Evolutionary conservation across 768 basidiomycete species (phyloP), one percentile per base, ranked within the genome.

Genomic region (Auriscalpium orientale): DNA sequence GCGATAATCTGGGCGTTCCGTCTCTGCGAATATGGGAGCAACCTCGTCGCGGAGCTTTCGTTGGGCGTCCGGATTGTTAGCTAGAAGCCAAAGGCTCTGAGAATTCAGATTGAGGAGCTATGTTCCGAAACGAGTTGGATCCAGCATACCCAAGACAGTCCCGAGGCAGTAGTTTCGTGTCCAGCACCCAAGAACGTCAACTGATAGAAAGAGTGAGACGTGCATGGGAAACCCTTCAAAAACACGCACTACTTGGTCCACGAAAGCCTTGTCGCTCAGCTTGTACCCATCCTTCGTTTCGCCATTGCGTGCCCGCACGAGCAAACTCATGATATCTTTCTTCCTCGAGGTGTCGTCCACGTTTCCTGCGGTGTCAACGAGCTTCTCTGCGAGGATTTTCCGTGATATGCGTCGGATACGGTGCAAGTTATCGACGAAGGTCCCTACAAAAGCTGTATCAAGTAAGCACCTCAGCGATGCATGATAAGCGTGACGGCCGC

Each of bases 41-140:
- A 81, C 67, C 66, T 87, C 84, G 2, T 75, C 74, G 6, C 84
- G 77, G 2, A 87, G 73, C 44, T 71, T 72, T 9, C 66, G 68
- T 65, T 87, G 84, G 44, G 73, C 68, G 18, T 74, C 71, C 1
- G 70, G 74, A 62, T 82, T 70, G 36, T 78, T 78, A 7, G 80
- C 76, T 11, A 85, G 74, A 18, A 80, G 70, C 79, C 79, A 81
- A 8, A 81, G 67, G 0, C 79, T 77, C 79, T 76, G 43, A 56
- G 8, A 57, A 21, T 36, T 57, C 64, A 6, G 8, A 40, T 52
- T 13, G 33, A 20, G 11, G 34, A 36, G n/a, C 9, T 16, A n/a
- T 18, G 34, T 16, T n/a, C 16, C n/a, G 8, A 0, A 13, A n/a
- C 21, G 21, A 8, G 8, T 15, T 40, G 6, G 10, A n/a, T 10